Percentiles rank a stretch among this genome's conserved stretches.
These are phyloP conservation scores for Phytophthora sojae DNA, from an alignment of 352 stramenopile species.

Conservation along the genomic window DNA sequence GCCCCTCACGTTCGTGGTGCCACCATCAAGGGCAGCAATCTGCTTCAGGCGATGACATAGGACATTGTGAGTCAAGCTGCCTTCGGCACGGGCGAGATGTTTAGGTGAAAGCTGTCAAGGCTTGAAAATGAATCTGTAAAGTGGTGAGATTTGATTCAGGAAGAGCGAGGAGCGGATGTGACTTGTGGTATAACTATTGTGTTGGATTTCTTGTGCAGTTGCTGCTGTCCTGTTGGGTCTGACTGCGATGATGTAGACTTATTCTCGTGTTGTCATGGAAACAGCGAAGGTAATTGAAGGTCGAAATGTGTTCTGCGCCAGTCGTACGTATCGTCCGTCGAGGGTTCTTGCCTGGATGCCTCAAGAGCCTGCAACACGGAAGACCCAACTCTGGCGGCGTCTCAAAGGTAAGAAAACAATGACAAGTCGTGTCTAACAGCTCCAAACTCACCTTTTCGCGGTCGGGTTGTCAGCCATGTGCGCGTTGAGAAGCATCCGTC, in stretches of 20 bases:
- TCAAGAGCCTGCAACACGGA: constrained; percentile 74
- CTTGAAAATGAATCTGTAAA: constrained; percentile 54
- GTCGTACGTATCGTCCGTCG: constrained; percentile 17
- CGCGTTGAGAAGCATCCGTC: constrained; percentile 83
- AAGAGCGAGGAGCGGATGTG: constrained; percentile 29
- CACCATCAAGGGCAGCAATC: constrained; percentile 39
- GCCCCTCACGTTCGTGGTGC: constrained; percentile 31
- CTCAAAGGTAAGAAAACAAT: constrained; percentile 7
- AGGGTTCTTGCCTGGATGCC: constrained; percentile 29
- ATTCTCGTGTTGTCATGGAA: constrained; percentile 1
- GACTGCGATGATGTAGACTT: neutral
- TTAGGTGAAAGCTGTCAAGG: constrained; percentile 27
- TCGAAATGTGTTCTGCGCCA: constrained; percentile 34
- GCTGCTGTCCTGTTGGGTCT: constrained; percentile 1
- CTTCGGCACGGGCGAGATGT: constrained; percentile 33
- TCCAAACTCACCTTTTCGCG: constrained; percentile 42
- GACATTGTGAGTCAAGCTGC: constrained; percentile 42
- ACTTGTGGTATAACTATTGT: constrained; percentile 50
- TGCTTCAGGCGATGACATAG: constrained; percentile 37
- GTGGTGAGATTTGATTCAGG: constrained; percentile 46
- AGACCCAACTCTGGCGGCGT: constrained; percentile 30
- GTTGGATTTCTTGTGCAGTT: constrained; percentile 23
- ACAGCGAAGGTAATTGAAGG: constrained; percentile 30
- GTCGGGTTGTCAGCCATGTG: constrained; percentile 80
- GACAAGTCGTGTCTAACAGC: neutral